phyloP scores from a whole-genome alignment of 169 alveolate species.

The Plasmodium vivax region DNA sequence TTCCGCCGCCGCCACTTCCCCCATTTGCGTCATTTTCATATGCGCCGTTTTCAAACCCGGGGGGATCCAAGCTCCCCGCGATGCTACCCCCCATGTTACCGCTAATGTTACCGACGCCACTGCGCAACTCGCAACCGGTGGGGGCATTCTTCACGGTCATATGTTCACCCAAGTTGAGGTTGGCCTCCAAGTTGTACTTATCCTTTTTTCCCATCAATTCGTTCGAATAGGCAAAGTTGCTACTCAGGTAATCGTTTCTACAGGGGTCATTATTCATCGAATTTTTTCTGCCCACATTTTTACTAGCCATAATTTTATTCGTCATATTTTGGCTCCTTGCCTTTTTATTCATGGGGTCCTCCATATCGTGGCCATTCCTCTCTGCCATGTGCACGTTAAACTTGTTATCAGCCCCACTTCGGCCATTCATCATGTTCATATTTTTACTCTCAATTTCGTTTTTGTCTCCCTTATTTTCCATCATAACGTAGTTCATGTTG shows the following conservation, averaged over 20 bases:
- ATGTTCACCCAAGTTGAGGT: not conserved
- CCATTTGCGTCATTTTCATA: slow-evolving; percentile 20
- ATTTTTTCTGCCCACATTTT: slow-evolving; percentile 1
- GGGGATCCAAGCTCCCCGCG: not conserved
- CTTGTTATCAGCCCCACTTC: not conserved
- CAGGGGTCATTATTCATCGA: not conserved
- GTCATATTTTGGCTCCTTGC: not conserved
- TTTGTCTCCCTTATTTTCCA: slow-evolving; percentile 5
- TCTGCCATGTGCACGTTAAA: not conserved
- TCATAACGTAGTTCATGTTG: not conserved
- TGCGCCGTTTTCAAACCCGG: not conserved
- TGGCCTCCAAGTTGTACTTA: slow-evolving; percentile 13
- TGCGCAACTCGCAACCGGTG: not conserved
- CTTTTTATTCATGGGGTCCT: not conserved
- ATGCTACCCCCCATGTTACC: not conserved
- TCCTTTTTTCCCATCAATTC: slow-evolving; percentile 9
- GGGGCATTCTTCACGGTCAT: not conserved
- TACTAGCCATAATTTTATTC: not conserved
- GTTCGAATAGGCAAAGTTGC: not conserved
- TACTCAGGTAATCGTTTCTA: not conserved
- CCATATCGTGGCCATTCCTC: not conserved
- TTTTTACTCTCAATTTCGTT: not conserved
- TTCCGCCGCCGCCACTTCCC: not conserved
- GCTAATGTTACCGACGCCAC: not conserved
- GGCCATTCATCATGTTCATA: not conserved